Evolutionary conservation across 805 yeast genomes (phyloP), one percentile per base, ranked within the genome.

Genomic region (Kuraishia floccosa): DNA sequence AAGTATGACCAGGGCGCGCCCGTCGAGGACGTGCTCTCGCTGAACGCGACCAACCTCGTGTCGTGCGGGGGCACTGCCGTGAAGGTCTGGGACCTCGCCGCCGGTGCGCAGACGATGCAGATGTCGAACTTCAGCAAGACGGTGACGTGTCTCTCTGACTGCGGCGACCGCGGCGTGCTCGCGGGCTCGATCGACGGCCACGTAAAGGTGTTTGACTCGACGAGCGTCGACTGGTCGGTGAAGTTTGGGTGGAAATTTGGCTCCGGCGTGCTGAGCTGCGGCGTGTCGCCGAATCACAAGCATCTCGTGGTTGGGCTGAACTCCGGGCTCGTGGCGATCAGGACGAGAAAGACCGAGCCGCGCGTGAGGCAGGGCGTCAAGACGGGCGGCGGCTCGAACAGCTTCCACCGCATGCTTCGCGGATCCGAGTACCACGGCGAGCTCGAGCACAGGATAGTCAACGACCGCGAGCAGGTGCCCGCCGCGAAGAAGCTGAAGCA

Each of bases 171-270:
- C 30, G 89, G 91, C n/a, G 60, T 91, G 27, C 59, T 91, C 19
- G 96, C 94, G 3, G 96, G 97, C 12, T 86, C 96, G 0, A 63
- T 91, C 35, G 98, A 91, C 56, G 98, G 98, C 14, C 98, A 91
- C 54, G 95, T 91, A 36, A 91, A 91, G 55, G 87, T 87, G 27
- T 84, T 89, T 51, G 96, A 87, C 53, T 72, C 83, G 24, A 57
- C 69, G 17, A 68, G 78, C 15, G 48, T 70, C 25, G 68, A 72
- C 43, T 87, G 89, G 84, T 81, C 79, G 37, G 95, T 89, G 37
- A 83, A 80, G 51, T 89, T 86, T 50, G 96, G 96, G 30, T 89
- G 97, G 96, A 89, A 87, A 56, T 89, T 82, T 49, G 95, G 96
- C 22, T 85, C 89, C 16, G 94, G 94, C 24, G 96, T 91, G 1